Evolutionary conservation across 805 yeast genomes (phyloP).

Genomic region (Blastobotrys americana): DNA sequence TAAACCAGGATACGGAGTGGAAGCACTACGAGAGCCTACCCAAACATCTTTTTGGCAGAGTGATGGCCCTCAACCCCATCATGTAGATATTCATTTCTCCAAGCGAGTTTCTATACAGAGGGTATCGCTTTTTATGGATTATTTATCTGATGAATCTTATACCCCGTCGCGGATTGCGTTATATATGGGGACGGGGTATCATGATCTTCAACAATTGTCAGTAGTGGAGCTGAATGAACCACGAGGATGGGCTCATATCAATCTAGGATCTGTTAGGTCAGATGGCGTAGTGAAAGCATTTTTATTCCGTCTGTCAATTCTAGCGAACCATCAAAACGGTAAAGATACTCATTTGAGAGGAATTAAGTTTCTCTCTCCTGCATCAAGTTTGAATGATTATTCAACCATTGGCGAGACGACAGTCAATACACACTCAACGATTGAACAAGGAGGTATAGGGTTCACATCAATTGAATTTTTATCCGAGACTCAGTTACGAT

Average conservation of each 20-base stretch:
- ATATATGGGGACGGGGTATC: conserved; percentile 70
- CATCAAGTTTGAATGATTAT: no score
- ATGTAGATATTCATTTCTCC: conserved; percentile 68
- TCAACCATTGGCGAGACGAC: no score
- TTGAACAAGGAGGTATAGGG: conserved; percentile 22
- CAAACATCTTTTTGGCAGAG: conserved; percentile 86
- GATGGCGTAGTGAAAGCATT: conserved; percentile 56
- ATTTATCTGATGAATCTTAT: conserved; percentile 75
- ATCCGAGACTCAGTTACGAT: conserved; percentile 19
- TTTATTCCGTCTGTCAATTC: conserved; percentile 51
- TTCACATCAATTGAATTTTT: conserved; percentile 25
- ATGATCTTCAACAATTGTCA: conserved; percentile 64
- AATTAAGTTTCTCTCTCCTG: conserved; percentile 50
- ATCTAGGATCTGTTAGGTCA: not conserved
- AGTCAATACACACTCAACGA: conserved; percentile 8
- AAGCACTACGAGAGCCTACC: conserved; percentile 60
- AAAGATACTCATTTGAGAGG: conserved; percentile 89
- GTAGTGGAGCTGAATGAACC: conserved; percentile 56
- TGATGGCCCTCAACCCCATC: conserved; percentile 88
- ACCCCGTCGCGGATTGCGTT: conserved; percentile 70
- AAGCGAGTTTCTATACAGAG: conserved; percentile 64
- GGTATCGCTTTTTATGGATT: conserved; percentile 65
- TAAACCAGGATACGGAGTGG: conserved; percentile 66
- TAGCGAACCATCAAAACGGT: conserved; percentile 87
- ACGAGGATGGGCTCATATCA: conserved; percentile 51